These are phyloP conservation scores for Gloeostereum incarnatum DNA, from an alignment of 768 basidiomycete species.

Conservation along the genomic window DNA sequence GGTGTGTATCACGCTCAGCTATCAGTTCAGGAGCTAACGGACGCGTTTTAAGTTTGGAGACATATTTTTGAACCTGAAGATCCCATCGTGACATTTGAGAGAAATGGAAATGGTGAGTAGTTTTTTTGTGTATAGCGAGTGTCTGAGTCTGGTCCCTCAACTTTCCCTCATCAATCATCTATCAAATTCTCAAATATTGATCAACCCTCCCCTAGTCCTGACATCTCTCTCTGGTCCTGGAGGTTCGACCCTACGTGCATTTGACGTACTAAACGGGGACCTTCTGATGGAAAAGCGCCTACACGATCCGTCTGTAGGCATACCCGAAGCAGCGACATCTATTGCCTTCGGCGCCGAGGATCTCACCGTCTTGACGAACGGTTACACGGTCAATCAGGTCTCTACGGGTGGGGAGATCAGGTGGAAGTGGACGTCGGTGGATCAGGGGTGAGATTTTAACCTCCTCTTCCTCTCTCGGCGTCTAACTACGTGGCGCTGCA, in stretches of 20 bases:
- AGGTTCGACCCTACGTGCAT: constrained; percentile 58
- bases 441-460: constrained; percentile 47
- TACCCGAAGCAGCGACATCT: constrained; percentile 43
- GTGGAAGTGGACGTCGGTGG: constrained; percentile 71
- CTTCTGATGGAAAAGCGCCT: constrained; percentile 59
- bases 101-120: constrained; percentile 45
- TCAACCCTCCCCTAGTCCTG: constrained; percentile 34
- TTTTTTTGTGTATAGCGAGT: not conserved
- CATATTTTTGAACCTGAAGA: constrained; percentile 67
- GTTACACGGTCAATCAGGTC: constrained; percentile 45
- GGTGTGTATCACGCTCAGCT: constrained; percentile 33
- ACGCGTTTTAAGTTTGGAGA: constrained; percentile 58
- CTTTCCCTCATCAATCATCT: too few species aligned
- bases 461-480: not conserved
- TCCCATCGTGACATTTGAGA: constrained; percentile 53
- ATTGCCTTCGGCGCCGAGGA: constrained; percentile 27
- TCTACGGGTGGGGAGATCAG: constrained; percentile 39
- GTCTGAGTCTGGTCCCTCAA: not conserved
- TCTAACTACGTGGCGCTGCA: constrained; percentile 16
- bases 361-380: constrained; percentile 51
- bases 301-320: constrained; percentile 32
- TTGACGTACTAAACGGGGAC: constrained; percentile 55
- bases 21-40: constrained; percentile 2
- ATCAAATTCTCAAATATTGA: constrained; percentile 2
- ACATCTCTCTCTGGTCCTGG: constrained; percentile 70